phyloP scores from a whole-genome alignment of 108 stramenopile species.

The Cyclotella atomus region DNA sequence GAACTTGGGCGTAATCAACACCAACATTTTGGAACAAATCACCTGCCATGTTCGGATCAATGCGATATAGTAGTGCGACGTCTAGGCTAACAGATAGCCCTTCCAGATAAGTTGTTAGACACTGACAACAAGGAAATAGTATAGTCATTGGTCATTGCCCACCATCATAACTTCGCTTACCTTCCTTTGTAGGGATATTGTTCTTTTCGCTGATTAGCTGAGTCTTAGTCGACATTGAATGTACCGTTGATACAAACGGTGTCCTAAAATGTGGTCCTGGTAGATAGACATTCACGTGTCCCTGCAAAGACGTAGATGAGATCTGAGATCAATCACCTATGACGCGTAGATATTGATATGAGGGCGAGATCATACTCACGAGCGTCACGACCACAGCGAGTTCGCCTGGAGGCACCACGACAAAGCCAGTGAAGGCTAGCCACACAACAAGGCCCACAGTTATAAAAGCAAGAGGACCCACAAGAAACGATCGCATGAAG shows the following conservation, averaged over 20 bases:
- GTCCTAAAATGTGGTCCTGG: constrained; percentile 42
- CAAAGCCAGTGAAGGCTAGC: constrained; percentile 29
- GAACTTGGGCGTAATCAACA: constrained; percentile 25
- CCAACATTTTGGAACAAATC: constrained; percentile 45
- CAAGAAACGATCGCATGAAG: background rate
- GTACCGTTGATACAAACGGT: constrained; percentile 42
- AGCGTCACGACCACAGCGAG: constrained; percentile 25
- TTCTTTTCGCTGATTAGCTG: constrained; percentile 47
- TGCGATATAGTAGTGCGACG: constrained; percentile 44
- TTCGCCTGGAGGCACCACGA: constrained; percentile 26
- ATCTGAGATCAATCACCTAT: background rate
- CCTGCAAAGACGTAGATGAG: background rate
- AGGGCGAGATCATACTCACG: background rate
- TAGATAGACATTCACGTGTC: constrained; percentile 34
- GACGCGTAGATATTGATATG: background rate
- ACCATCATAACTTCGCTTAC: no score
- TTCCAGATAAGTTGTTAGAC: no score
- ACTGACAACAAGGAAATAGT: background rate
- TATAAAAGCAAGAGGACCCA: background rate
- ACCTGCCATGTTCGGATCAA: constrained; percentile 40
- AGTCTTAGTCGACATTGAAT: constrained; percentile 47
- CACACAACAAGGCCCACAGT: background rate
- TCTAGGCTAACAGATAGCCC: constrained; percentile 51
- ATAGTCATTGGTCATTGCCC: no score
- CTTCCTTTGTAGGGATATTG: constrained; percentile 51